Evolutionary conservation across 371 early-diverging fungal species (phyloP).

Genomic region (Sporodiniella umbellata): DNA sequence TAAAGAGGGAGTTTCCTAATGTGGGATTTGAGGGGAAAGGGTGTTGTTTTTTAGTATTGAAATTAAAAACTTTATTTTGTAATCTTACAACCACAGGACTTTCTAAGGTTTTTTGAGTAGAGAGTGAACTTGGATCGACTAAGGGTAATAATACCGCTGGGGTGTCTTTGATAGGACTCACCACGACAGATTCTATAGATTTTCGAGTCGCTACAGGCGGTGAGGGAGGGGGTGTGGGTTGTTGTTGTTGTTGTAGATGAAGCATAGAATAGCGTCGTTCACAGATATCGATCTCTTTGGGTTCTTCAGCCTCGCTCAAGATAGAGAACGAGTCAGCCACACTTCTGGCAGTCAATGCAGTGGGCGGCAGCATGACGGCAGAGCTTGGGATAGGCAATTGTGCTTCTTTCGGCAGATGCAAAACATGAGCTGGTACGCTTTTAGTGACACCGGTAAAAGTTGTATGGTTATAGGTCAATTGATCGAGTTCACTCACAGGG

Average conservation of each 20-base stretch:
- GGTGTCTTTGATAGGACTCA: slow-evolving; percentile 10
- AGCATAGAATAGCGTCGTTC: slow-evolving; percentile 28
- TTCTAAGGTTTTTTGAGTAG: not conserved
- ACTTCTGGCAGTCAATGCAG: slow-evolving; percentile 13
- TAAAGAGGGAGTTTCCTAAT: not conserved
- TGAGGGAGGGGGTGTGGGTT: slow-evolving; percentile 17
- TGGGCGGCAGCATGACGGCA: slow-evolving; percentile 16
- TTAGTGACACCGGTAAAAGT: not conserved
- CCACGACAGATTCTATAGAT: slow-evolving; percentile 1
- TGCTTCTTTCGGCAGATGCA: too few relatives aligned
- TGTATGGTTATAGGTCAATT: slow-evolving; percentile 30
- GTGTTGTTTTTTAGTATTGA: too few relatives aligned
- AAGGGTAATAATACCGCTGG: too few relatives aligned
- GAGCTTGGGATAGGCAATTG: too few relatives aligned
- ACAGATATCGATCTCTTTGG: slow-evolving; percentile 25
- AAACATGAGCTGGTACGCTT: too few relatives aligned
- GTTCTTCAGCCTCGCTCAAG: slow-evolving; percentile 14
- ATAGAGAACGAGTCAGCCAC: slow-evolving; percentile 22
- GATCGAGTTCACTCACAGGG: slow-evolving; percentile 37
- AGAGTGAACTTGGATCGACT: not conserved
- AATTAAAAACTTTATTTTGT: too few relatives aligned
- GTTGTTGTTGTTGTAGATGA: slow-evolving; percentile 1
- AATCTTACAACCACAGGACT: too few relatives aligned
- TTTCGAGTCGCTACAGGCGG: slow-evolving; percentile 9
- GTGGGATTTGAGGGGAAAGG: too few relatives aligned